Base-by-base conservation (phyloP, 306 rosid genomes). In the Inga leiocalycina region DNA sequence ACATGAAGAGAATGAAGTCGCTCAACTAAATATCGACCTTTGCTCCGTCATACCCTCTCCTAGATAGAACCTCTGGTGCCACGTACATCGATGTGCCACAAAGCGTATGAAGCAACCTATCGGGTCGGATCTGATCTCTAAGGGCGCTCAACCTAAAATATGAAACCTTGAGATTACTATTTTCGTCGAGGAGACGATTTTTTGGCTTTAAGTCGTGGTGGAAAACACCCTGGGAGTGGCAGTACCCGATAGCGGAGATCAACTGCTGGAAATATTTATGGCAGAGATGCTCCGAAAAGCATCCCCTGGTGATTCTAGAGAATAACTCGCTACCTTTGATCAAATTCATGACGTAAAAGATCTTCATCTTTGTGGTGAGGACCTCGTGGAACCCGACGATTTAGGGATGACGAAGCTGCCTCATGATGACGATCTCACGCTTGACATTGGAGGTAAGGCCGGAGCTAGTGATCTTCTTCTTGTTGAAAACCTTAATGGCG, bases 71-170 rank as follows among this genome's bases (percentile, higher is more conserved):
- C 87, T 93, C 98, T 64, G 98, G 98, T 24, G 98, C 96, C 84
- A 93, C 98, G 71, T 93, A 93, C 12, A 96, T 94, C 12, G 98
- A 96, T 0, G 98, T 93, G 20, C 98, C 98, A 2, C 98, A 93
- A 0, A 93, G 89, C 45, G 98, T 93, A 77, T 93, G 94, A 19
- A 93, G 70, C 48, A 90, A 74, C 9, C 98, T 97, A 12, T 93
- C 98, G 43, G 85, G 79, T 10, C 84, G 85, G 30, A 89, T 70
- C 84, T 93, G 98, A 2, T 82, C 88, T 41, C 52, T 84, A 7
- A 91, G 84, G 0, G 98, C 97, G 64, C 93, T 86, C 76, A 93
- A 88, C 2, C 98, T 96, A 16, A 93, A 93, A 74, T 93, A 97
- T 0, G 98, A 89, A 2, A 93, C 92, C 68, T 91, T 93, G 6